phyloP scores from a whole-genome alignment of 257 asterid species.

The Capsicum baccatum region DNA sequence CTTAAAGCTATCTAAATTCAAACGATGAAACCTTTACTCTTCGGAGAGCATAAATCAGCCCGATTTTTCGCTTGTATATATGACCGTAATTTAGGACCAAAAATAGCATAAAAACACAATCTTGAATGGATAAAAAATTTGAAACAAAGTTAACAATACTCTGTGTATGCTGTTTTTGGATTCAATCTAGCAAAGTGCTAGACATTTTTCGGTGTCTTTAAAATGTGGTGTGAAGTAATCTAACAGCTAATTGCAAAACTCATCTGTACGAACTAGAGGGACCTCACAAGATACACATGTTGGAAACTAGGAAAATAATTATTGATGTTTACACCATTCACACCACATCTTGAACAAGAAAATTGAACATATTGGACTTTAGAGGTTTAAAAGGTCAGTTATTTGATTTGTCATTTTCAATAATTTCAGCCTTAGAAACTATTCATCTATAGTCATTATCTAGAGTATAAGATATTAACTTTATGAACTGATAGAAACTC shows the following conservation, averaged over 20 bases:
- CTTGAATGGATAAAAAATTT: background rate
- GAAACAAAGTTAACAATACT: background rate
- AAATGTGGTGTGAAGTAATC: background rate
- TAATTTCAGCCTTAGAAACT: conserved; percentile 11
- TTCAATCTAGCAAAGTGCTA: background rate
- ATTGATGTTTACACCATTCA: background rate
- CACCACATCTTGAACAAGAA: conserved; percentile 13
- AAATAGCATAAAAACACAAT: conserved; percentile 18
- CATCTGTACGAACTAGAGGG: background rate
- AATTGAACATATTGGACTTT: background rate
- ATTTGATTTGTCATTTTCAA: conserved; percentile 25
- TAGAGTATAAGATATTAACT: background rate
- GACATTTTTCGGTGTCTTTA: background rate
- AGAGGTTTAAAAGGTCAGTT: background rate
- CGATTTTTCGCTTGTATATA: background rate
- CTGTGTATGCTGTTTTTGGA: background rate
- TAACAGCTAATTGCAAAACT: conserved; percentile 16
- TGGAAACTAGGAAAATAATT: background rate
- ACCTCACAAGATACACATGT: background rate
- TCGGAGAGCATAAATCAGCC: background rate
- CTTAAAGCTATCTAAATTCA: background rate
- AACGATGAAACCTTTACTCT: background rate
- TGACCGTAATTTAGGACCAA: background rate
- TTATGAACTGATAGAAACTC: background rate
- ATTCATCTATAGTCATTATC: conserved; percentile 8